Percentiles rank a stretch among this genome's conserved stretches.
Evolutionary conservation across 306 rosid species (phyloP).

Genomic region (Styphnolobium japonicum): DNA sequence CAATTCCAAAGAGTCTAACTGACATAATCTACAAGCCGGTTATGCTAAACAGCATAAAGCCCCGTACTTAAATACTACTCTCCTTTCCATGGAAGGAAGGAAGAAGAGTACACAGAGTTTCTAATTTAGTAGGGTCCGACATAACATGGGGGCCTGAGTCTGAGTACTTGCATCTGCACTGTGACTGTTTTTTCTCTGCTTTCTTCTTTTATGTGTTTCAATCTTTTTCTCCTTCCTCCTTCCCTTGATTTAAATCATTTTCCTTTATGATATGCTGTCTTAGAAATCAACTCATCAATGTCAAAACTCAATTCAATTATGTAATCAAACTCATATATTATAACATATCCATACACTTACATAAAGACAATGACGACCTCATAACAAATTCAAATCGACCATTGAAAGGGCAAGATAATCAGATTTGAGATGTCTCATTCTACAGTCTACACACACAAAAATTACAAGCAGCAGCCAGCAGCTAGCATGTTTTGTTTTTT

Average conservation of each 20-base stretch:
- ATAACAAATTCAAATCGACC: background rate
- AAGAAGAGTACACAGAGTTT: conserved; percentile 25
- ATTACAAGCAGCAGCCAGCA: too few relatives aligned
- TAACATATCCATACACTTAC: background rate
- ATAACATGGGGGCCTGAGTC: conserved; percentile 18
- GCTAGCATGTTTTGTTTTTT: too few relatives aligned
- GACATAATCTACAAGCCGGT: conserved; percentile 19
- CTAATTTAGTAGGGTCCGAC: conserved; percentile 20
- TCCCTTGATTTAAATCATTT: background rate
- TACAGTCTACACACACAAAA: background rate
- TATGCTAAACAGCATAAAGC: conserved; percentile 20
- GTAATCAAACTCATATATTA: background rate
- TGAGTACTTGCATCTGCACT: conserved; percentile 28
- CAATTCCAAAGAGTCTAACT: conserved; percentile 16
- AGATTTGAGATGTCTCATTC: background rate
- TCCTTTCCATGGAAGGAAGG: conserved; percentile 45
- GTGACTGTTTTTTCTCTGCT: background rate
- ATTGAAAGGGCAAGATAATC: background rate
- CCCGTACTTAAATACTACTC: conserved; percentile 22
- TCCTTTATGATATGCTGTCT: too few relatives aligned
- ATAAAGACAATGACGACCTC: background rate
- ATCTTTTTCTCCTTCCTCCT: background rate
- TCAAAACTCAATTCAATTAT: background rate
- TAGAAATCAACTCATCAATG: background rate
- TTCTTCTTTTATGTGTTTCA: conserved; percentile 1